Percentiles rank a stretch among this genome's conserved stretches.
Evolutionary conservation across 768 basidiomycete genomes (phyloP).

Genomic region (Agrocybe pediades): DNA sequence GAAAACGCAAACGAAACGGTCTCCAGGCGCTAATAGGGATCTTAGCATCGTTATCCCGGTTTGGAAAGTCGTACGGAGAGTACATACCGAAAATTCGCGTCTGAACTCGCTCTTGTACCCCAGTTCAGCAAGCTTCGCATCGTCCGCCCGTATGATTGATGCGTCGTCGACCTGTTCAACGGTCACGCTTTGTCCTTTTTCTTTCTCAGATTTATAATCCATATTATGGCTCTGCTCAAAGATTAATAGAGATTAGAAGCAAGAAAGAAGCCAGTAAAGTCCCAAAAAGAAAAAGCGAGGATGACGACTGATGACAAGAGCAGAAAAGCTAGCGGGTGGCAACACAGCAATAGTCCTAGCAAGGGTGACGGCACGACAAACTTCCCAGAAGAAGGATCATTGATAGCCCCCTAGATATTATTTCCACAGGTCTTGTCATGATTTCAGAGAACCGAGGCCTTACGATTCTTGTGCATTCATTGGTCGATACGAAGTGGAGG

Average conservation of each 20-base stretch:
- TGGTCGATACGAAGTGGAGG: conserved; percentile 20
- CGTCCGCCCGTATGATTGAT: conserved; percentile 39
- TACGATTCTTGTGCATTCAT: conserved; percentile 3
- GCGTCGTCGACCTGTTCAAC: conserved; percentile 12
- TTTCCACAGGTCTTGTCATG: background rate
- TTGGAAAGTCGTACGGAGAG: background rate
- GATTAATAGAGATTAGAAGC: background rate
- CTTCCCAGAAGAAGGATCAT: no score
- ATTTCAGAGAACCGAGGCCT: background rate
- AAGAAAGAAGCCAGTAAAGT: background rate
- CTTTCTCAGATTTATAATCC: conserved; percentile 19
- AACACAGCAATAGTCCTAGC: no score
- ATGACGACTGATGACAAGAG: background rate
- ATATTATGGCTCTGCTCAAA: conserved; percentile 1
- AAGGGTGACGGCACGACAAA: background rate
- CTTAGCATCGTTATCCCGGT: background rate
- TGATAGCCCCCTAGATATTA: background rate
- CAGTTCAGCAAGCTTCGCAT: conserved; percentile 60
- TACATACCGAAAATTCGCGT: conserved; percentile 68
- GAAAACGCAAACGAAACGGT: conserved; percentile 69
- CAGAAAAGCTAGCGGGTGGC: background rate
- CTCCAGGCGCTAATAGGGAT: conserved; percentile 49
- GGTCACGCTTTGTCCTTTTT: conserved; percentile 11
- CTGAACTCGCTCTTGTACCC: conserved; percentile 76
- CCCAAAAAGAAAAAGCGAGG: background rate